Percentiles rank a stretch among this genome's conserved stretches.
Conservation (phyloP, 2,329 filamentous ascomycete species). For the Calonectria montana region DNA sequence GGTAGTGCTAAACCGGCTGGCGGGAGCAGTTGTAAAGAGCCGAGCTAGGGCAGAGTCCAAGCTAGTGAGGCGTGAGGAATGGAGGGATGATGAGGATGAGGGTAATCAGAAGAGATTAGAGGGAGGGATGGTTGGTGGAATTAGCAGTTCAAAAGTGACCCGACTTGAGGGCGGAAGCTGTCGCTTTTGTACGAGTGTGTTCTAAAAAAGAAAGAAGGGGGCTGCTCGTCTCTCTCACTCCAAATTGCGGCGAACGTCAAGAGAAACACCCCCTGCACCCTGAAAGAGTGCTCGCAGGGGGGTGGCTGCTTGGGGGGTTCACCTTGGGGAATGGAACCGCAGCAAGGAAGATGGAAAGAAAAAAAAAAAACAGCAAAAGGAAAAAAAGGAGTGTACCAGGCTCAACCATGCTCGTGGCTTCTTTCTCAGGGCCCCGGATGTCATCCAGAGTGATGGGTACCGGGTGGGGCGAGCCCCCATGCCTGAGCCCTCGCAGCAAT, state of each 20-base stretch:
- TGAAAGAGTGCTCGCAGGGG: neutral
- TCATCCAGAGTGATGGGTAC: constrained; percentile 25
- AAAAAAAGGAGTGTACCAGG: constrained; percentile 26
- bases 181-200: constrained; percentile 39
- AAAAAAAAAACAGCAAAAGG: neutral
- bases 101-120: neutral
- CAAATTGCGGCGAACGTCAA: constrained; percentile 12
- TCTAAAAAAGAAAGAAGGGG: constrained; percentile 27
- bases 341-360: neutral
- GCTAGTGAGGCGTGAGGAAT: neutral
- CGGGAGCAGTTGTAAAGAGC: neutral
- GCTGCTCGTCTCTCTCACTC: neutral
- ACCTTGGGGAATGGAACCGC: constrained; percentile 29
- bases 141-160: constrained; percentile 18
- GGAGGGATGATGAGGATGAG: constrained; percentile 7
- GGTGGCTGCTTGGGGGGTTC: constrained; percentile 2
- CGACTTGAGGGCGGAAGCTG: constrained; percentile 33
- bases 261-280: neutral
- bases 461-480: constrained; percentile 12
- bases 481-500: constrained; percentile 1
- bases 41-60: neutral
- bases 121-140: neutral
- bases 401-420: constrained; percentile 38
- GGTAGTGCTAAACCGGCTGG: neutral
- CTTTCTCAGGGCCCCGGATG: constrained; percentile 31